A percentile compares a stretch with the other conserved stretches of the same genome.
Conservation (phyloP, 331 rosid species). For the Prunus yedoensis region DNA sequence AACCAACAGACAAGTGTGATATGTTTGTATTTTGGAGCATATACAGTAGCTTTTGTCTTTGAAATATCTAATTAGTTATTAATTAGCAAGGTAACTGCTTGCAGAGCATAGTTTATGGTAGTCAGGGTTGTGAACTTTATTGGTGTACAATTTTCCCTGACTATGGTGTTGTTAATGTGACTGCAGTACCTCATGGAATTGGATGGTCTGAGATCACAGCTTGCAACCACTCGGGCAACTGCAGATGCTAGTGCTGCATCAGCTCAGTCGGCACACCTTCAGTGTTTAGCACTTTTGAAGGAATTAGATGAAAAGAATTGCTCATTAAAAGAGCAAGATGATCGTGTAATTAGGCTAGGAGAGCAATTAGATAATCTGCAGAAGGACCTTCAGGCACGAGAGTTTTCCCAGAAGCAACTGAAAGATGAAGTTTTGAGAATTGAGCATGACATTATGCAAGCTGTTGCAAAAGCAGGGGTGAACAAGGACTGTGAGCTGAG, state of each 20-base stretch:
- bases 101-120: not conserved
- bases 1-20: not conserved
- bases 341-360: conserved; percentile 63
- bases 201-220: conserved; percentile 71
- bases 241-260: conserved; percentile 88
- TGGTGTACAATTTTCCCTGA: not conserved
- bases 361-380: conserved; percentile 79
- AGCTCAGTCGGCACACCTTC: conserved; percentile 73
- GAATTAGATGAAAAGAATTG: conserved; percentile 71
- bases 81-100: not conserved
- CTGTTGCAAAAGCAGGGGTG: conserved; percentile 62
- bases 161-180: not conserved
- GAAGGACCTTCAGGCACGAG: conserved; percentile 84
- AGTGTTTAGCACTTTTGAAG: conserved; percentile 65
- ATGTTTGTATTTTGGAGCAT: not conserved
- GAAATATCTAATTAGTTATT: not conserved
- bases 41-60: not conserved
- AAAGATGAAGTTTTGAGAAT: conserved; percentile 78
- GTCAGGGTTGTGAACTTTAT: not conserved
- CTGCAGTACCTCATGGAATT: conserved; percentile 72
- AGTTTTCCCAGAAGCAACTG: conserved; percentile 87
- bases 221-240: conserved; percentile 64
- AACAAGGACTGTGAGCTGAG: conserved; percentile 73
- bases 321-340: conserved; percentile 74
- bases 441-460: conserved; percentile 77